Base-by-base conservation (phyloP, 2,329 filamentous ascomycete species). In the Penicillium olsonii region DNA sequence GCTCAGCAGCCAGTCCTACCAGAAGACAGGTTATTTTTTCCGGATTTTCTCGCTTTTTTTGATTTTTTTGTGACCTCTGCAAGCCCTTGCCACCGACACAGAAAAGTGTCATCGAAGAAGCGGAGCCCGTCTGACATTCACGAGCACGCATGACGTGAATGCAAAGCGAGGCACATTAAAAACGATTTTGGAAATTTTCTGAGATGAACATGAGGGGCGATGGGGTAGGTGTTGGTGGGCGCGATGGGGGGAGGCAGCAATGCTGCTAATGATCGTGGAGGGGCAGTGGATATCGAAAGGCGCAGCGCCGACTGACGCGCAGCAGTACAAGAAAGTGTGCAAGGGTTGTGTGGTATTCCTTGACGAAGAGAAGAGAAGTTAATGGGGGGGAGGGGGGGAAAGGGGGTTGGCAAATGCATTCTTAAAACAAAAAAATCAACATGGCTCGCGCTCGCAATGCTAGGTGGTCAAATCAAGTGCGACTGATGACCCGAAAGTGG, bases 381-480 rank as follows among this genome's bases (percentile, higher is more conserved):
- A 56, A 50, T 44, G 46, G 37, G 43, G 42, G 27, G 42, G n/a
- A n/a, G n/a, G n/a, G n/a, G n/a, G n/a, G n/a, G n/a, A n/a, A n/a
- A n/a, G n/a, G n/a, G 45, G 42, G 42, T 46, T 45, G 33, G 27
- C 40, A 42, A 53, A 59, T 57, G 55, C 42, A 62, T 51, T 52
- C 51, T 47, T 46, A 42, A 50, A 53, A 47, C 54, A 55, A 55
- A 53, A 56, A 58, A 59, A 57, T 57, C 52, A 56, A 52, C 64
- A 72, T 68, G 69, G 69, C 69, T 72, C 67, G 68, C 71, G 71
- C 71, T 73, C 71, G 71, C 70, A 74, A 74, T 74, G 71, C 71
- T 70, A 73, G 68, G 68, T 69, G 62, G 66, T 63, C 57, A 64
- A 68, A 62, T 61, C 55, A 61, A 61, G 67, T 66, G 65, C 63